Conservation (phyloP, 352 stramenopile species). For the Phytopythium chamaehyphon region DNA sequence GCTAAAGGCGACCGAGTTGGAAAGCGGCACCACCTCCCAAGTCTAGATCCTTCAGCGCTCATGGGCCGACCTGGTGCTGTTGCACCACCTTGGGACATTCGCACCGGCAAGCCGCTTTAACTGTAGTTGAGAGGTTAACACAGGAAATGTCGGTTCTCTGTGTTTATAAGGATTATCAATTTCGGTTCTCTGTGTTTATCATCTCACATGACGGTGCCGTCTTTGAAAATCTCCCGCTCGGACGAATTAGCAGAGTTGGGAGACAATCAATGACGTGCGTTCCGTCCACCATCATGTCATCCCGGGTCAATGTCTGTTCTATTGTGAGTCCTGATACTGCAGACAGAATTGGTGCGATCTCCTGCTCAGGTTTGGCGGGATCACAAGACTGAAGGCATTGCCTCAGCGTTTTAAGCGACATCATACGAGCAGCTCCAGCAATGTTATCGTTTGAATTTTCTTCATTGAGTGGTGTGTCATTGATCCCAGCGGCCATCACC, state of each 20-base stretch:
- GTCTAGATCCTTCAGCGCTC: constrained; percentile 4
- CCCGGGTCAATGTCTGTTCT: constrained; percentile 54
- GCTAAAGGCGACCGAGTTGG: constrained; percentile 27
- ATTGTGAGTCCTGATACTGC: constrained; percentile 28
- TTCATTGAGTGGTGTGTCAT: background rate
- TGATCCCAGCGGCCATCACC: no score
- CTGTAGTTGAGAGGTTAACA: background rate
- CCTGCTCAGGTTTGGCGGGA: constrained; percentile 44
- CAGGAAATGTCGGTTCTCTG: background rate
- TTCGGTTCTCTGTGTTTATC: background rate
- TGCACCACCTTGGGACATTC: constrained; percentile 34
- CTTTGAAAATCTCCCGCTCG: constrained; percentile 23
- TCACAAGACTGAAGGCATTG: constrained; percentile 44
- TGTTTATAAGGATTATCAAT: background rate
- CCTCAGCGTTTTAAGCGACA: constrained; percentile 39
- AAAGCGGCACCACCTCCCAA: constrained; percentile 21
- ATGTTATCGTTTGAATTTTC: background rate
- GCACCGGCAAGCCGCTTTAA: constrained; percentile 34
- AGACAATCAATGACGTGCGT: constrained; percentile 35
- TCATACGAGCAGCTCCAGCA: constrained; percentile 20
- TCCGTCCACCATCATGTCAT: constrained; percentile 47
- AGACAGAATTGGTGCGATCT: constrained; percentile 37
- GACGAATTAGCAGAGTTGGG: constrained; percentile 41
- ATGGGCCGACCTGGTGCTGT: background rate
- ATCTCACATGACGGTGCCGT: background rate